phyloP scores from a whole-genome alignment of 1,139 yeast species.

The Pichia inconspicua region DNA sequence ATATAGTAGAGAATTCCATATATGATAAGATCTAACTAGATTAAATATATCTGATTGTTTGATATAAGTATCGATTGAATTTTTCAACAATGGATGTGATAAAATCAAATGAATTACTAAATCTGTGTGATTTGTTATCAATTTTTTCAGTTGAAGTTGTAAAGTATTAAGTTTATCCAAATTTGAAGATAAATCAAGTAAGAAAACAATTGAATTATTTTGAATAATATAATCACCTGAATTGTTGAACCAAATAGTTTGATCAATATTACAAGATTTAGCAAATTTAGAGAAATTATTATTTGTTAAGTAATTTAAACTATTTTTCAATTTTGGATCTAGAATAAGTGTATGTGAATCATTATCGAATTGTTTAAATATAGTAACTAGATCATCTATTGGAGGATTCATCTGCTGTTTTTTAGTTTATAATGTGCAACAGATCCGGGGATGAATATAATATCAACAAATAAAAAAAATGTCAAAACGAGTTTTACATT shows the following conservation, averaged over 20 bases:
- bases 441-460: not conserved
- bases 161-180: conserved; percentile 1
- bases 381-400: not conserved
- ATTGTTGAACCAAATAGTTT: conserved; percentile 5
- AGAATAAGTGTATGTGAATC: conserved; percentile 7
- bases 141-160: not conserved
- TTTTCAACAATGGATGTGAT: conserved; percentile 8
- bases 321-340: conserved; percentile 7
- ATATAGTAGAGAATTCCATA: conserved; percentile 22
- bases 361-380: too few relatives aligned
- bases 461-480: too few relatives aligned
- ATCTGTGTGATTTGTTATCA: conserved; percentile 13
- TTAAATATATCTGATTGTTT: conserved; percentile 33
- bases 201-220: conserved; percentile 6
- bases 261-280: conserved; percentile 4
- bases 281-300: conserved; percentile 10
- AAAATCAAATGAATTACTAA: conserved; percentile 9
- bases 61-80: conserved; percentile 29
- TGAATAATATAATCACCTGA: not conserved
- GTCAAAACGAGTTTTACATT: not conserved
- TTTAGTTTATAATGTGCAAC: too few relatives aligned
- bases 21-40: conserved; percentile 28
- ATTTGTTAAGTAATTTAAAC: conserved; percentile 9
- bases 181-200: conserved; percentile 3
- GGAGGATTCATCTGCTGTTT: not conserved